Base-by-base conservation (phyloP, 176 grass and related monocot species). In the Oryza australiensis region DNA sequence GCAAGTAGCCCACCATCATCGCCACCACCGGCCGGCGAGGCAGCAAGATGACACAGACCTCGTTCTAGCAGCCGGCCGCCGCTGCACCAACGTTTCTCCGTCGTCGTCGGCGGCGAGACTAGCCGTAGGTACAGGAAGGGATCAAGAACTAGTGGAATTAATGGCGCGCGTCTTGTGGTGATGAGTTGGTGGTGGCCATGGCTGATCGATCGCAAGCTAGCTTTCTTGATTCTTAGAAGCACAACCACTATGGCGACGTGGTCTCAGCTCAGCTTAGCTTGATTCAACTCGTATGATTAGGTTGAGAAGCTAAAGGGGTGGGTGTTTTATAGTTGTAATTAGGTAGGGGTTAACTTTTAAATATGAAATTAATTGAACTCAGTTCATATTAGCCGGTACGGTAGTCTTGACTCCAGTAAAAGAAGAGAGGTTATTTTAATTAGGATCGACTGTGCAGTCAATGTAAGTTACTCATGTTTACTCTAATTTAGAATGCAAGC, bases 1-100 rank as follows among this genome's bases (percentile, higher is more conserved):
- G 68, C 59, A 92, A 71, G 83, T 92, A 92, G n/a, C 83, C 69
- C 79, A 92, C 83, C 73, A 86, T 75, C 88, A 83, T 87, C 79
- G 80, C 82, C 66, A 53, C n/a, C 75, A 7, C 23, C 23, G 20
- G 12, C 22, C 38, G 45, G 28, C 12, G 22, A 24, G 38, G 27
- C 4, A 18, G 40, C 38, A 62, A 37, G 74, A 16, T 26, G 3
- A 18, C 6, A 9, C 13, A 32, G 30, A 14, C 22, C 41, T 68
- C 13, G 55, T 64, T 38, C 32, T 23, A 15, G 12, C 3, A 9
- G 15, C 26, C 26, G 3, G 24, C 51, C 0, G 20, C 5, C 14
- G 33, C 29, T 5, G 27, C 72, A 51, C 48, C 16, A 29, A 33
- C n/a, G 73, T 11, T 68, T 43, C 76, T 41, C n/a, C 33, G 62